A percentile compares a stretch with the other conserved stretches of the same genome.
phyloP scores from a whole-genome alignment of 495 filamentous ascomycete species.

The Tuber calosporum region DNA sequence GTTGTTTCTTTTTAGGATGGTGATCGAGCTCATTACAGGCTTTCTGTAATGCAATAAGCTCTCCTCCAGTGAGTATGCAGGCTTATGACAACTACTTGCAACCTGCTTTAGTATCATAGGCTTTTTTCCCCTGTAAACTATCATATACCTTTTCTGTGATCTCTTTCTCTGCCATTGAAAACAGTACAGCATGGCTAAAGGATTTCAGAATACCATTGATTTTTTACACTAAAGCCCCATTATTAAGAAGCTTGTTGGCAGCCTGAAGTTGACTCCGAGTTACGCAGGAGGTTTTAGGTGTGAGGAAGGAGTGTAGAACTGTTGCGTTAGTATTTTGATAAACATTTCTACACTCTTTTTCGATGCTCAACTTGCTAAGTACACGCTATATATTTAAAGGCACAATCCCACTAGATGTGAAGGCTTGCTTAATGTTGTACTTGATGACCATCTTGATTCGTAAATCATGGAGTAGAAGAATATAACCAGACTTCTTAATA shows the following conservation, averaged over 20 bases:
- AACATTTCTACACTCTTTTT: too few relatives aligned
- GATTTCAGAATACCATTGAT: too few relatives aligned
- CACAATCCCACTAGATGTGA: constrained; percentile 4
- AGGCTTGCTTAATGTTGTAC: constrained; percentile 12
- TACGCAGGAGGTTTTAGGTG: background rate
- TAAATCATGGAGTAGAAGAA: constrained; percentile 4
- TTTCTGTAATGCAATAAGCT: background rate
- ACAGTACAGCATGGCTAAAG: too few relatives aligned
- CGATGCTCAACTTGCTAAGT: too few relatives aligned
- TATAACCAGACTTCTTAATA: constrained; percentile 13
- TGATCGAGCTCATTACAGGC: background rate
- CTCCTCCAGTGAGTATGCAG: background rate
- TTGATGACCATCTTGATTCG: background rate
- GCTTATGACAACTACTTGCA: background rate
- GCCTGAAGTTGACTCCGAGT: background rate
- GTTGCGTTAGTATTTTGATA: too few relatives aligned
- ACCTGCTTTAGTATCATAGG: background rate
- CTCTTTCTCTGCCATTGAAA: too few relatives aligned
- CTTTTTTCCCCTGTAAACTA: background rate
- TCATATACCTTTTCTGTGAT: too few relatives aligned
- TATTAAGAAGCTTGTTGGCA: too few relatives aligned
- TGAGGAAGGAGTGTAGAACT: background rate
- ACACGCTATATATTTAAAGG: too few relatives aligned
- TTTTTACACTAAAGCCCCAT: too few relatives aligned
- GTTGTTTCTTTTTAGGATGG: background rate